Evolutionary conservation across 805 yeast genomes (phyloP), one percentile per base, ranked within the genome.

Genomic region (Sugiyamaella americana): DNA sequence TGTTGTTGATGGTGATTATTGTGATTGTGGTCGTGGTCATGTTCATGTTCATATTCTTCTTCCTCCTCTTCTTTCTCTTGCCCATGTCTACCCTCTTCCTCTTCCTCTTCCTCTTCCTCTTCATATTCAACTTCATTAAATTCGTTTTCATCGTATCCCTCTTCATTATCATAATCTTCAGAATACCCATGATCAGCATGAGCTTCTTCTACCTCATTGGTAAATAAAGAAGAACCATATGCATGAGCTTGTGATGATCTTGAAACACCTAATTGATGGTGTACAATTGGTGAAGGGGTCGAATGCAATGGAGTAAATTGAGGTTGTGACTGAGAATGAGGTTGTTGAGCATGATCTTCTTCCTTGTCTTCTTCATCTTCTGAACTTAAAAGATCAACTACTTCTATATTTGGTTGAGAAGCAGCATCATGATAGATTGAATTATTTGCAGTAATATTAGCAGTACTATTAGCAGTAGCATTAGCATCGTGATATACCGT

Each of bases 1-100:
- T n/a, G n/a, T n/a, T n/a, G n/a, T n/a, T n/a, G n/a, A n/a, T n/a
- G n/a, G n/a, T n/a, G n/a, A n/a, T n/a, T n/a, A n/a, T n/a, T n/a
- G n/a, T n/a, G n/a, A n/a, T n/a, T n/a, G n/a, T n/a, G n/a, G n/a
- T n/a, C n/a, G n/a, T n/a, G n/a, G n/a, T n/a, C n/a, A n/a, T n/a
- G n/a, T n/a, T n/a, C n/a, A n/a, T n/a, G n/a, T n/a, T n/a, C n/a
- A n/a, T n/a, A n/a, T n/a, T n/a, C n/a, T n/a, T n/a, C n/a, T n/a
- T n/a, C 26, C 30, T 11, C 29, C 20, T 45, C 43, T n/a, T 20
- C 49, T 10, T 13, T 38, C 3, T 8, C 48, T 34, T 47, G 41
- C 19, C 41, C 56, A 10, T 47, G 48, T 29, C 26, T 44, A 11
- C 34, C 36, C 20, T 36, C 51, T 5, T 41, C 51, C 34, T 29